Evolutionary conservation across 305 asterid species (phyloP).

Genomic region (Caryopteris hybrid): DNA sequence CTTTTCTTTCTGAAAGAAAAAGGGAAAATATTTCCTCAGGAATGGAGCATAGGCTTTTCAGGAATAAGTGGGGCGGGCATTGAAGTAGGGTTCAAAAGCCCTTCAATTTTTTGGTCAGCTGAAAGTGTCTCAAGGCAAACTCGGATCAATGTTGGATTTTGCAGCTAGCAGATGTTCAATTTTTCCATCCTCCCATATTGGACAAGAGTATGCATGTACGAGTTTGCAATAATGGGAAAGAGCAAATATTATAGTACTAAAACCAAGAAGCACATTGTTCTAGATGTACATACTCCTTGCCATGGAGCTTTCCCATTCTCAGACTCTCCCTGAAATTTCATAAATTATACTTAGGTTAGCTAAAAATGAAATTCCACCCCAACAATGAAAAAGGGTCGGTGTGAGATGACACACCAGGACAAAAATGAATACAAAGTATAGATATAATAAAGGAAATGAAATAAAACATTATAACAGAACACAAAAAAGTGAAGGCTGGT

Average conservation of each 20-base stretch:
- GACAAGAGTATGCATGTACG: neutral
- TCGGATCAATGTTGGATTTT: neutral
- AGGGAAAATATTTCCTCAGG: neutral
- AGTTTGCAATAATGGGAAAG: neutral
- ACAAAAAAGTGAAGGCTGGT: neutral
- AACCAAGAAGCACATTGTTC: constrained; percentile 1
- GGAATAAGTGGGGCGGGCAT: neutral
- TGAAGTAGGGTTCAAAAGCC: too few relatives aligned
- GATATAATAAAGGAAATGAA: neutral
- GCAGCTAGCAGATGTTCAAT: neutral
- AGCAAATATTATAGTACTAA: neutral
- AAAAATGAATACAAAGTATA: neutral
- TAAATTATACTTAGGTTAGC: constrained; percentile 5
- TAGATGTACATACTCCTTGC: constrained; percentile 81
- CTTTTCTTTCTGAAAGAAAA: too few relatives aligned
- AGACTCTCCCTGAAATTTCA: constrained; percentile 57
- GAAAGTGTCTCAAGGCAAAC: neutral
- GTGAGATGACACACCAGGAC: neutral
- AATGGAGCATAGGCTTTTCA: neutral
- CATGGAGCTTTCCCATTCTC: constrained; percentile 84
- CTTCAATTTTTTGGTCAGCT: too few relatives aligned
- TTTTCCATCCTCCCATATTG: neutral
- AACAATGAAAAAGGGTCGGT: neutral
- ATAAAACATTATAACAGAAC: neutral
- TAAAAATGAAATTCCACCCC: constrained; percentile 3